Base-by-base conservation (phyloP, 2,329 filamentous ascomycete species). In the Sporothrix luriei region DNA sequence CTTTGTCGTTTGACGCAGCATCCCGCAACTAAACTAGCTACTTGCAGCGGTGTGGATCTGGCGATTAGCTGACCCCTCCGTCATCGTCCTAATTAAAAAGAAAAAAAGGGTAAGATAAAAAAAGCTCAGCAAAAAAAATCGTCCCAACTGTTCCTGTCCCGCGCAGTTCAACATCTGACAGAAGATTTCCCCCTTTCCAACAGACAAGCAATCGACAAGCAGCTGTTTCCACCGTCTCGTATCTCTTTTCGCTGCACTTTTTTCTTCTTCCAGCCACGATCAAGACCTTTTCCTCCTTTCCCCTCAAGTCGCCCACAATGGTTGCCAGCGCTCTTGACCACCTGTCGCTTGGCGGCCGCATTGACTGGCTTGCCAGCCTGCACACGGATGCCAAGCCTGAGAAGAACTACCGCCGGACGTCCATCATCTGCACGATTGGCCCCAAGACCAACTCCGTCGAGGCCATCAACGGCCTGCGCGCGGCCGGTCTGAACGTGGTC, bases 391-490 rank as follows among this genome's bases (percentile, higher is more conserved):
- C 91, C 84, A 85, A 87, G 76, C 94, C 94, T 70, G 87, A 90
- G 77, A 92, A 90, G 82, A 94, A 96, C 85, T 96, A 95, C 83
- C 93, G 95, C 78, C 91, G 95, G 76, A 97, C 94, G 73, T 97
- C 94, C 79, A 99, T 99, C 84, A 97, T 99, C 83, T 93, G 94
- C 85, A 98, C 95, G 77, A 98, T 99, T 80, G 95, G 95, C 73
- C 95, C 95, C 79, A 99, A 98, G 90, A 99, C 95, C 77, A 99
- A 99, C 87, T 97, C 93, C 49, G 90, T 94, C 70, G 92, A 97
- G 85, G 94, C 93, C 82, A 97, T 99, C 84, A 98, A 98, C 84
- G 87, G 90, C 80, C 91, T 99, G 77, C 92, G 94, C 81, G 87
- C 86, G 78, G 91, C 90, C 74, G 95, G 95, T 82, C 90, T 98